Percentiles rank a stretch among this genome's conserved stretches.
These are phyloP conservation scores for Drechmeria coniospora DNA, from an alignment of 2,329 filamentous ascomycete species.

Conservation along the genomic window DNA sequence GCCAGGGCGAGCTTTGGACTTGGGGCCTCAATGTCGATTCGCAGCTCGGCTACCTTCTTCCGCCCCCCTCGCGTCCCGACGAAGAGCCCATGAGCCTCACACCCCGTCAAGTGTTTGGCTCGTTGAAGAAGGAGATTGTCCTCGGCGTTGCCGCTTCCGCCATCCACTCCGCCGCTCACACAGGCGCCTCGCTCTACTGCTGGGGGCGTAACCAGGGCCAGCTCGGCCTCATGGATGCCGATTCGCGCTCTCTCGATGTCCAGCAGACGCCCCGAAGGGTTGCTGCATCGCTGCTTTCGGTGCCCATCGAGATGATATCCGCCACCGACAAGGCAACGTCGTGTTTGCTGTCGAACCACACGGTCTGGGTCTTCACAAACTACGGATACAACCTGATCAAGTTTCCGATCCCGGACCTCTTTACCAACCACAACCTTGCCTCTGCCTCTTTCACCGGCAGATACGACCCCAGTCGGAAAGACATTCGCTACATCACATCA, in stretches of 20 bases:
- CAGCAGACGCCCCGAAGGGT: conserved; percentile 75
- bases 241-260: conserved; percentile 78
- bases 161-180: conserved; percentile 84
- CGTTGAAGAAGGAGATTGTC: conserved; percentile 72
- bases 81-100: conserved; percentile 70
- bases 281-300: conserved; percentile 57
- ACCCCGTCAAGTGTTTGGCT: conserved; percentile 81
- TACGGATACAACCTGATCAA: conserved; percentile 87
- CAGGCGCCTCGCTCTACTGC: conserved; percentile 65
- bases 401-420: conserved; percentile 59
- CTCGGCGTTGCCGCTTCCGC: conserved; percentile 75
- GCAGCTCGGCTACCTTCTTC: conserved; percentile 74
- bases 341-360: conserved; percentile 70
- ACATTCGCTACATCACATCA: conserved; percentile 62
- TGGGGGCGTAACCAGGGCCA: conserved; percentile 95
- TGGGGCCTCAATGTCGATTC: conserved; percentile 83
- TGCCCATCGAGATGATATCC: conserved; percentile 60
- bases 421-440: conserved; percentile 53
- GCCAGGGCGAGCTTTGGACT: conserved; percentile 80
- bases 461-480: conserved; percentile 49
- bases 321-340: conserved; percentile 85
- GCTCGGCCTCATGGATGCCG: conserved; percentile 84
- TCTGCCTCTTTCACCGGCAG: conserved; percentile 33
- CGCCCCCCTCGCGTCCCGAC: conserved; percentile 49
- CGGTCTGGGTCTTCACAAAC: conserved; percentile 87